A percentile compares a stretch with the other conserved stretches of the same genome.
phyloP scores from a whole-genome alignment of 2,329 filamentous ascomycete genomes.

The Colletotrichum gloeosporioides region DNA sequence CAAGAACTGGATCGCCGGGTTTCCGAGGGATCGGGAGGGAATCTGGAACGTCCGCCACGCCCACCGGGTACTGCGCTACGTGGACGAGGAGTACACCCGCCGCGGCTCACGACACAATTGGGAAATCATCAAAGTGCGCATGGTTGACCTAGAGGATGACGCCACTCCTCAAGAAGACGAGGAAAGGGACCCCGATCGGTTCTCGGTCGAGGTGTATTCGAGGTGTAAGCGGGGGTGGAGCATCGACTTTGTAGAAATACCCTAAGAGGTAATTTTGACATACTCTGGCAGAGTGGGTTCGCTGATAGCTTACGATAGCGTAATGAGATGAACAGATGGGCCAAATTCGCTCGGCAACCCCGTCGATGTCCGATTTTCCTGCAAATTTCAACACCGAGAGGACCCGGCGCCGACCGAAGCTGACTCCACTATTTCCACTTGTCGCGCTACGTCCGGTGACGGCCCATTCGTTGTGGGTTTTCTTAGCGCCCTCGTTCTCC shows the following conservation, averaged over 20 bases:
- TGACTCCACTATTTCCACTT: background rate
- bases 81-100: background rate
- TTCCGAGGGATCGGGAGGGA: background rate
- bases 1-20: slow-evolving; percentile 2
- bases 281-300: background rate
- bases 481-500: background rate
- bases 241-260: slow-evolving; percentile 13
- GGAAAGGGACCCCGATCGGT: background rate
- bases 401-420: background rate
- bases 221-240: slow-evolving; percentile 4
- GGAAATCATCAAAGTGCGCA: slow-evolving; percentile 9
- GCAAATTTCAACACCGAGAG: background rate
- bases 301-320: background rate
- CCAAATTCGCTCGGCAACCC: background rate
- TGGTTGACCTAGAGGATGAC: background rate
- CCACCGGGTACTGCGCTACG: background rate
- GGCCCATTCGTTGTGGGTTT: background rate
- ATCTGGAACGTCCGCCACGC: slow-evolving; percentile 6
- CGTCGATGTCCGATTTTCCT: background rate
- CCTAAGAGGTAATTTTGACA: background rate
- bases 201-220: slow-evolving; percentile 7
- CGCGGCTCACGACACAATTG: slow-evolving; percentile 1
- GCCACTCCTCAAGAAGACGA: background rate
- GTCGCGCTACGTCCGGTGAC: background rate
- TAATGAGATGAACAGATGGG: background rate